phyloP scores from a whole-genome alignment of 2,329 filamentous ascomycete species.

The Teratosphaeria nubilosa region DNA sequence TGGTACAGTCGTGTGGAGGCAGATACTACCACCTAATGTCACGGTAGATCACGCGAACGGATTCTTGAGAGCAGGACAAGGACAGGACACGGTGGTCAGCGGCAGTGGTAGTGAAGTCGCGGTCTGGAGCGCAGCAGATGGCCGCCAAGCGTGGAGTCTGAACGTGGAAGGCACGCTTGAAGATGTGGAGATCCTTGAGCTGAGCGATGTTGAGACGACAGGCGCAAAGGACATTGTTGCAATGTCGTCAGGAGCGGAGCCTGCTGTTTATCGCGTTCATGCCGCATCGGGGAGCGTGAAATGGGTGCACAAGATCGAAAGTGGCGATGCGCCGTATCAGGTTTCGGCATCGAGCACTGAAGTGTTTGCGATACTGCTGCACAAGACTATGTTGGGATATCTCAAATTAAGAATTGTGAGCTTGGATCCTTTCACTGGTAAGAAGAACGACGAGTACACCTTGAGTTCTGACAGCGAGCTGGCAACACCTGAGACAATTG shows the following conservation, averaged over 20 bases:
- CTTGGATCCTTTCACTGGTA: conserved; percentile 63
- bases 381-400: conserved; percentile 53
- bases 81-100: conserved; percentile 66
- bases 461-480: conserved; percentile 69
- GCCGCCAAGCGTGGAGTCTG: conserved; percentile 64
- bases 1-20: conserved; percentile 78
- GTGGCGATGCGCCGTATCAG: conserved; percentile 63
- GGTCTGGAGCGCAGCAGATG: conserved; percentile 75
- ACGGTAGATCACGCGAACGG: conserved; percentile 19
- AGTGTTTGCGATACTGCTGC: conserved; percentile 68
- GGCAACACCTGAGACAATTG: conserved; percentile 51
- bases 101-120: conserved; percentile 61
- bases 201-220: conserved; percentile 43
- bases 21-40: conserved; percentile 42
- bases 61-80: conserved; percentile 63
- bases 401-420: conserved; percentile 68
- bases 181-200: conserved; percentile 68
- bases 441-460: conserved; percentile 58
- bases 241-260: conserved; percentile 49
- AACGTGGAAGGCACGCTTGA: conserved; percentile 48
- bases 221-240: conserved; percentile 59
- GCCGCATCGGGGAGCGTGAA: conserved; percentile 61
- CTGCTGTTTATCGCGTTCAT: conserved; percentile 60
- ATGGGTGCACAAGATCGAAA: conserved; percentile 63
- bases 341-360: conserved; percentile 58